Base-by-base conservation (phyloP, 768 basidiomycete species). In the Favolaschia claudopus region DNA sequence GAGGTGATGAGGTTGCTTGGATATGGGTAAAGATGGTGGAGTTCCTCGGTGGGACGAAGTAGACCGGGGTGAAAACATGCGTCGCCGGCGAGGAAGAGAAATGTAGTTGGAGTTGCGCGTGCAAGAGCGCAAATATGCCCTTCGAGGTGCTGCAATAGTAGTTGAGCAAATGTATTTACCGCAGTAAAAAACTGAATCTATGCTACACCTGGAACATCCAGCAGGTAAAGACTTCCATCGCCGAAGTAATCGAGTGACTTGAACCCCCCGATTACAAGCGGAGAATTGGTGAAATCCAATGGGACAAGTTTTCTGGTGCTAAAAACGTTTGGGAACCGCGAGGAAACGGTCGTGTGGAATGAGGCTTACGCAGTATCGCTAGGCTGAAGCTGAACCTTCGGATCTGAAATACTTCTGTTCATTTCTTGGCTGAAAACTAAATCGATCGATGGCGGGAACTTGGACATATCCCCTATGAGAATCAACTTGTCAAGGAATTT, bases 41-140 rank as follows among this genome's bases (percentile, higher is more conserved):
- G 34, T 17, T 45, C 17, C 7, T 20, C 31, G 8, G 62, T 65
- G 14, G 67, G 67, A 8, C 67, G 64, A 10, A 68, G 17, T 20
- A 58, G 7, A 2, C 67, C 67, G 7, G 52, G 14, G 45, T 68
- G 64, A 28, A 61, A 58, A 28, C 57, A 58, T 2, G 58, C 29
- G 38, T 68, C 67, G 10, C 50, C 67, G 12, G 53, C 67, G 12
- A 67, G 20, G 20, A 68, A 47, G 10, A 68, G 44, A 28, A 68
- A 68, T 19, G 33, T 64, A 27, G 47, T 60, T 5, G 51, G 53
- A 7, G 58, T 61, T 7, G 64, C 64, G 3, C 67, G 67, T 1
- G 67, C 67, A 3, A 68, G 59, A 14, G 24, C 64, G 19, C 44
- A 55, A 2, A 68, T 37, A 33, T 68, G 67, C 14, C 66, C 66